Evolutionary conservation across 768 basidiomycete species (phyloP), one percentile per base, ranked within the genome.

Genomic region (Lactifluus pinguis): DNA sequence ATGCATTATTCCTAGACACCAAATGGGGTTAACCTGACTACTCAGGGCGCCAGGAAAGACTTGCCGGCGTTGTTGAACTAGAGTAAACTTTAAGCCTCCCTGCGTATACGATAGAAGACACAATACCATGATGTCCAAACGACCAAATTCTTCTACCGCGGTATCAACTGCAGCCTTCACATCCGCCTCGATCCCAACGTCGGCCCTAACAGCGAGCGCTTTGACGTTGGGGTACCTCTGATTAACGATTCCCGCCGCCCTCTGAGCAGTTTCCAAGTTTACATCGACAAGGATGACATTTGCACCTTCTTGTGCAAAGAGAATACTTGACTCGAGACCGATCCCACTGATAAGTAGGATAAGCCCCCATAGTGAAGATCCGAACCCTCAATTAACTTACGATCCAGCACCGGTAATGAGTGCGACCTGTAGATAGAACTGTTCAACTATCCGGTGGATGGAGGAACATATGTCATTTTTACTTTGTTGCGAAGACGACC

Each of bases 281-380:
- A 98, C 83, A 72, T 99, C 97, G 38, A 85, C 89, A 48, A 95
- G 82, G 48, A 98, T 71, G 62, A 98, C 84, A 68, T 86, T 83
- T n/a, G 93, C 93, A 29, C 95, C 95, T 72, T 99, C 97, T 63
- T 83, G 81, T 2, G 95, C 95, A 72, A 99, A 99, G 49, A 98
- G 81, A 62, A 98, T 79, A n/a, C 93, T 85, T 0, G 94, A 89
- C 76, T 99, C 94, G 51, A 98, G 82, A 30, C 97, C 97, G 72
- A 99, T 97, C 0, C 97, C 97, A 58, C 95, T 98, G 72, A 47
- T 62, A 61, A 14, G 41, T n/a, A 45, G 39, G 25, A 21, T 57
- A 45, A 58, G 48, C 30, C 53, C 38, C 13, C 32, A 9, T 8
- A 53, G 25, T 14, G 38, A 13, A 36, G 39, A 45, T 58, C 51